Conservation (phyloP, 2,329 filamentous ascomycete genomes). For the Cercospora sp. region DNA sequence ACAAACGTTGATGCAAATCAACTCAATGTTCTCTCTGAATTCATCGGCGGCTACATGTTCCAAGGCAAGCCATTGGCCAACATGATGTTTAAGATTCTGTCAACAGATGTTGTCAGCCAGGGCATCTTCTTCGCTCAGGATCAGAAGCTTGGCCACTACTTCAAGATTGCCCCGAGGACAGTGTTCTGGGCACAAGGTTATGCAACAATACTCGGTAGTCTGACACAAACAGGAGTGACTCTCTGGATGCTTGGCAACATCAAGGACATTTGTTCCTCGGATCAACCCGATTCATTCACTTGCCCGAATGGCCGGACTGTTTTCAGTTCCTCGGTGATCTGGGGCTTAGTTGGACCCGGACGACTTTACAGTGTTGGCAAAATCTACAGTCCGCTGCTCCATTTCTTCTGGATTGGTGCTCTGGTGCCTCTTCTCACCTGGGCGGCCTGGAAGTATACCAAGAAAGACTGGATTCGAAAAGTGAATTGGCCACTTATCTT, state of each 20-base stretch:
- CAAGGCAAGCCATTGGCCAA: slow-evolving; percentile 42
- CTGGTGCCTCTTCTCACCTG: slow-evolving; percentile 48
- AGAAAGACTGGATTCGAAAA: slow-evolving; percentile 30
- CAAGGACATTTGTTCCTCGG: slow-evolving; percentile 43
- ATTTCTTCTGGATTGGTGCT: slow-evolving; percentile 55
- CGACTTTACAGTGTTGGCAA: slow-evolving; percentile 50
- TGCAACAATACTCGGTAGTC: slow-evolving; percentile 46
- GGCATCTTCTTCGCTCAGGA: slow-evolving; percentile 38
- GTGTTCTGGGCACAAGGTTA: slow-evolving; percentile 50
- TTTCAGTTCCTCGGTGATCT: slow-evolving; percentile 47
- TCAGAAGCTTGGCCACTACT: slow-evolving; percentile 43
- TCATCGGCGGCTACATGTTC: slow-evolving; percentile 54
- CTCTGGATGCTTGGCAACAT: slow-evolving; percentile 48
- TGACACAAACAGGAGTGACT: slow-evolving; percentile 49
- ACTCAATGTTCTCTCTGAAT: slow-evolving; percentile 47
- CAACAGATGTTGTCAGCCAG: slow-evolving; percentile 39
- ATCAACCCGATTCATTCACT: slow-evolving; percentile 51
- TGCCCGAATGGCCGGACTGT: slow-evolving; percentile 49
- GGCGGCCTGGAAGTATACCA: slow-evolving; percentile 43
- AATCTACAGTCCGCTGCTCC: slow-evolving; percentile 51
- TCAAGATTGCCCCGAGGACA: slow-evolving; percentile 44
- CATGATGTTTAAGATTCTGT: slow-evolving; percentile 37
- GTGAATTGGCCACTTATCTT: slow-evolving; percentile 67
- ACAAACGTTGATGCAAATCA: slow-evolving; percentile 51
- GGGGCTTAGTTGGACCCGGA: slow-evolving; percentile 50